These are phyloP conservation scores for Malassezia furfur DNA, from an alignment of 1,284 basidiomycete species.

Conservation along the genomic window DNA sequence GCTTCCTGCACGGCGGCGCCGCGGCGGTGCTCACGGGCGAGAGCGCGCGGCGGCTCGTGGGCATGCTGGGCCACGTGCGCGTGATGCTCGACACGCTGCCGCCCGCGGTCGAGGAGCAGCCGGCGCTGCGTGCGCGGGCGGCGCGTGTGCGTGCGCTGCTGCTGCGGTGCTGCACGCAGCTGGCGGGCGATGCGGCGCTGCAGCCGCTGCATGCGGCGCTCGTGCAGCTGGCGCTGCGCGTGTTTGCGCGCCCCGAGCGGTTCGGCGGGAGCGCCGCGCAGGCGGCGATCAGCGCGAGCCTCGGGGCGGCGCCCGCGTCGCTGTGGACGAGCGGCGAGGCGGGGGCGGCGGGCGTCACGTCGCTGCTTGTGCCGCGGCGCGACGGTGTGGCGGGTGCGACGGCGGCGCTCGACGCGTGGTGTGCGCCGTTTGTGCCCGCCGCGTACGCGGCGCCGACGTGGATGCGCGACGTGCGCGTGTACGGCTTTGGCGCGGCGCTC, in stretches of 20 bases:
- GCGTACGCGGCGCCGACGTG: not conserved
- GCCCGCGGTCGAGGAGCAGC: conserved; percentile 21
- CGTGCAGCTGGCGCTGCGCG: conserved; percentile 70
- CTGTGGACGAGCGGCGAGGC: conserved; percentile 82
- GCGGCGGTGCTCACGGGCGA: conserved; percentile 71
- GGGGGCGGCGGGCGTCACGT: conserved; percentile 84
- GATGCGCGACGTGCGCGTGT: not conserved
- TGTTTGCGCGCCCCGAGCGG: conserved; percentile 69
- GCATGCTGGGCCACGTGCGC: conserved; percentile 79
- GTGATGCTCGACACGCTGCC: conserved; percentile 65
- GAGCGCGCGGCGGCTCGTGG: conserved; percentile 74
- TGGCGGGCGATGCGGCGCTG: conserved; percentile 69
- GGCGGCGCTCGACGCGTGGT: conserved; percentile 6
- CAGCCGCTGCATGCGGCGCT: conserved; percentile 68
- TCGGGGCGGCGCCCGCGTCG: conserved; percentile 65
- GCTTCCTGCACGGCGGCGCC: conserved; percentile 61
- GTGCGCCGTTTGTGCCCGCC: not conserved
- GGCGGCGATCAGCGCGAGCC: conserved; percentile 78
- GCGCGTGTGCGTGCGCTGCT: conserved; percentile 67
- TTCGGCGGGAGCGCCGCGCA: conserved; percentile 71
- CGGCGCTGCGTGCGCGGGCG: conserved; percentile 25
- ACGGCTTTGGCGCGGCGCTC: conserved; percentile 49
- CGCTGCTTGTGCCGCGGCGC: conserved; percentile 51
- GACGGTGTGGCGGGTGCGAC: conserved; percentile 9
- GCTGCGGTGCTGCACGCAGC: conserved; percentile 75